Conservation (phyloP, 2,329 filamentous ascomycete genomes). For the Ascochyta viciae-villosae region DNA sequence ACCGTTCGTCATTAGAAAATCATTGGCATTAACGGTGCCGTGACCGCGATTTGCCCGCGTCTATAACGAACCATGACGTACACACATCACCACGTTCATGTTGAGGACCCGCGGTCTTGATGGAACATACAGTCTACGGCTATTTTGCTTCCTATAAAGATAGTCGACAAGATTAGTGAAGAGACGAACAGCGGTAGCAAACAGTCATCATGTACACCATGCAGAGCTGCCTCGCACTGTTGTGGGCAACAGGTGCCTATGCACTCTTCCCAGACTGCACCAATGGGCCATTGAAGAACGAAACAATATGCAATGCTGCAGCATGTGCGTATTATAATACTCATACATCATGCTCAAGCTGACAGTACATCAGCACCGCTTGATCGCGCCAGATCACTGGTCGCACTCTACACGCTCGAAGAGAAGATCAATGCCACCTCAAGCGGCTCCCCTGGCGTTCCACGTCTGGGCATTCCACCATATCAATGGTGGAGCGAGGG, state of each 20-base stretch:
- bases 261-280: constrained; percentile 59
- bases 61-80: constrained; percentile 22
- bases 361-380: constrained; percentile 25
- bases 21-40: constrained; percentile 1
- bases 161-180: not conserved
- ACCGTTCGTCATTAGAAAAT: not conserved
- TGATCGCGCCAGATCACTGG: constrained; percentile 34
- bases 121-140: constrained; percentile 18
- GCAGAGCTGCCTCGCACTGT: constrained; percentile 13
- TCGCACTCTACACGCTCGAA: constrained; percentile 36
- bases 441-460: constrained; percentile 50
- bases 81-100: constrained; percentile 10
- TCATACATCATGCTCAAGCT: not conserved
- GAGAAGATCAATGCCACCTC: constrained; percentile 62
- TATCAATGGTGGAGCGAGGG: constrained; percentile 65
- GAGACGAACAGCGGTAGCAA: not conserved
- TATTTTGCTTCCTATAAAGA: constrained; percentile 28
- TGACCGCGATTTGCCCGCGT: constrained; percentile 11
- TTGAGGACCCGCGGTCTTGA: constrained; percentile 3
- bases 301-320: constrained; percentile 59
- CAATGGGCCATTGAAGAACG: constrained; percentile 59
- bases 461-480: constrained; percentile 63
- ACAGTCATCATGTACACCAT: constrained; percentile 20
- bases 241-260: constrained; percentile 21
- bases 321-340: constrained; percentile 31